phyloP scores from a whole-genome alignment of 352 stramenopile genomes.

The Globisporangium alternatum region DNA sequence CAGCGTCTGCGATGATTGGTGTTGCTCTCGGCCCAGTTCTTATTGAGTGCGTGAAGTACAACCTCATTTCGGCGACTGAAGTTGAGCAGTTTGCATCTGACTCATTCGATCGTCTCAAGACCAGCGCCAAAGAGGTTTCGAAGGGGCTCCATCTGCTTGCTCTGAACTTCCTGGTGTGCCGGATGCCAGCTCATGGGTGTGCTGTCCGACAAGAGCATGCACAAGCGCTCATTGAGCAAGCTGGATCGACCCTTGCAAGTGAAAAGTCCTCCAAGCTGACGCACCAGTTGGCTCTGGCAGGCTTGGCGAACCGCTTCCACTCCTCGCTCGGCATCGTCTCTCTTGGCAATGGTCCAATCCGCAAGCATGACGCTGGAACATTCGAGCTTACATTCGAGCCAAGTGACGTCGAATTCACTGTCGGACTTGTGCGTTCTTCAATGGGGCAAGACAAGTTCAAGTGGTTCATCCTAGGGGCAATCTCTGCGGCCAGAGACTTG shows the following conservation, averaged over 20 bases:
- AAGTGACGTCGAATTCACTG: conserved; percentile 18
- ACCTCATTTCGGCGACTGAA: conserved; percentile 21
- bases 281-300: conserved; percentile 1
- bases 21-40: conserved; percentile 39
- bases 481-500: conserved; percentile 25
- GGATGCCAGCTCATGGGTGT: conserved; percentile 11
- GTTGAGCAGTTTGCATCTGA: conserved; percentile 31
- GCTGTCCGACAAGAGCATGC: background rate
- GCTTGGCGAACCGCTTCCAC: conserved; percentile 17
- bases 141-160: conserved; percentile 27
- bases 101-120: conserved; percentile 26
- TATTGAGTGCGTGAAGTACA: conserved; percentile 34
- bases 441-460: conserved; percentile 9
- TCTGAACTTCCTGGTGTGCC: conserved; percentile 25
- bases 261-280: background rate
- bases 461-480: conserved; percentile 27
- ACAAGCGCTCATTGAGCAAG: conserved; percentile 2
- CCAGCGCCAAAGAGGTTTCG: background rate
- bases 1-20: conserved; percentile 16
- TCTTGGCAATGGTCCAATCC: conserved; percentile 1
- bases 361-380: background rate
- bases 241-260: background rate
- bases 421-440: conserved; percentile 22
- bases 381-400: conserved; percentile 8
- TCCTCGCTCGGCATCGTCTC: conserved; percentile 11